These are phyloP conservation scores for Lentinus tigrinus DNA, from an alignment of 768 basidiomycete genomes.

Conservation along the genomic window DNA sequence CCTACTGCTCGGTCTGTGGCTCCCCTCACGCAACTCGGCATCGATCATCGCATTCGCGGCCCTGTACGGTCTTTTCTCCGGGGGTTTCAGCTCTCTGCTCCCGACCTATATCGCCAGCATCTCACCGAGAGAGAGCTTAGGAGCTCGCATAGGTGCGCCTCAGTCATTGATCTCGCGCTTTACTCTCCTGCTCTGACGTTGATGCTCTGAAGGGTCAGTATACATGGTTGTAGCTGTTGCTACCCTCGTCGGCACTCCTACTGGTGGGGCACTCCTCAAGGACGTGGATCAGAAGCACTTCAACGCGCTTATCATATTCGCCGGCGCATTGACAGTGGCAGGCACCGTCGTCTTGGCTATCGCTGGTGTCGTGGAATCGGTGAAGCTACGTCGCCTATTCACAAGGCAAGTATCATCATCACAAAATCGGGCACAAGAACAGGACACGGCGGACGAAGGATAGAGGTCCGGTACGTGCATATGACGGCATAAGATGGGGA, in stretches of 20 bases:
- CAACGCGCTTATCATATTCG: constrained; percentile 30
- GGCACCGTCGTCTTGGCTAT: constrained; percentile 10
- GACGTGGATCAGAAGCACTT: constrained; percentile 24
- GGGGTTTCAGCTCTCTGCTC: constrained; percentile 28
- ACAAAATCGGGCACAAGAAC: too few species aligned
- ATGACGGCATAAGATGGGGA: too few species aligned
- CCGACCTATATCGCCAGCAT: constrained; percentile 33
- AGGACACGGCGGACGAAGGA: too few species aligned
- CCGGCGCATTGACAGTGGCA: constrained; percentile 26
- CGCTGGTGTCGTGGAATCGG: neutral
- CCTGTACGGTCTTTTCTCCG: constrained; percentile 32
- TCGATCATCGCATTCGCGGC: constrained; percentile 30
- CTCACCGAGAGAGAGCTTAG: constrained; percentile 28
- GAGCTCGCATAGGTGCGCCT: constrained; percentile 30
- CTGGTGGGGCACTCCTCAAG: constrained; percentile 31
- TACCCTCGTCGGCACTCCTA: constrained; percentile 32
- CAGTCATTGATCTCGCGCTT: neutral
- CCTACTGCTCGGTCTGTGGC: constrained; percentile 30
- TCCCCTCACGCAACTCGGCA: constrained; percentile 23
- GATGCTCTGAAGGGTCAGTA: constrained; percentile 22
- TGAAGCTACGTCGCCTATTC: neutral
- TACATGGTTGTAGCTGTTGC: constrained; percentile 31
- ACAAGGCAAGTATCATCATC: too few species aligned
- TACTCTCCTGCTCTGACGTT: too few species aligned
- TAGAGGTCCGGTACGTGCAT: too few species aligned